Conservation (phyloP, 495 filamentous ascomycete species). For the Penicillium manginii region DNA sequence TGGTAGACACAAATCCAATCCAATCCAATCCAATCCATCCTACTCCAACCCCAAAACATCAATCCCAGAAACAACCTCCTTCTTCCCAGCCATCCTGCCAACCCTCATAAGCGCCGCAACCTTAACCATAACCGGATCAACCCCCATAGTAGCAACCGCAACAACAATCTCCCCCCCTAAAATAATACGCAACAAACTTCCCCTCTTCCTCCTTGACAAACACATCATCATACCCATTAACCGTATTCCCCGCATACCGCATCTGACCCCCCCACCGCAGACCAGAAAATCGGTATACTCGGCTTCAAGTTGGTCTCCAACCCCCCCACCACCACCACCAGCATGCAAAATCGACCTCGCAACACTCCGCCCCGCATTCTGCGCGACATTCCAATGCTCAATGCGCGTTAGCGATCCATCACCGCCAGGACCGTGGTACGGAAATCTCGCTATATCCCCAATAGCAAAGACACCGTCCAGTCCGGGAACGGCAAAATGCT, state of each 20-base stretch:
- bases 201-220: slow-evolving; percentile 77
- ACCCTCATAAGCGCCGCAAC: slow-evolving; percentile 83
- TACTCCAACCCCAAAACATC: slow-evolving; percentile 73
- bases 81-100: slow-evolving; percentile 80
- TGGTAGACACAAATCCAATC: too few species aligned
- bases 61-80: slow-evolving; percentile 70
- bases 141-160: slow-evolving; percentile 87
- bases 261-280: slow-evolving; percentile 85
- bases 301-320: slow-evolving; percentile 50
- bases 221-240: slow-evolving; percentile 80
- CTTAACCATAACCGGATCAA: slow-evolving; percentile 86
- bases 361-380: slow-evolving; percentile 82
- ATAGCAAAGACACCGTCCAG: slow-evolving; percentile 84
- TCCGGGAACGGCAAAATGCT: slow-evolving; percentile 72
- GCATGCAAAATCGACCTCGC: slow-evolving; percentile 72
- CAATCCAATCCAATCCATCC: slow-evolving; percentile 36
- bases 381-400: slow-evolving; percentile 98
- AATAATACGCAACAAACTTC: slow-evolving; percentile 89
- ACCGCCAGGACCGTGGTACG: slow-evolving; percentile 88
- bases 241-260: slow-evolving; percentile 87
- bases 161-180: slow-evolving; percentile 86
- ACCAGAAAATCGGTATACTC: slow-evolving; percentile 95
- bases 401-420: slow-evolving; percentile 68
- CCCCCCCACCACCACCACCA: slow-evolving; percentile 7
- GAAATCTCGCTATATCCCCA: slow-evolving; percentile 94